Evolutionary conservation across 805 yeast genomes (phyloP).

Genomic region (Wickerhamiella nectarea): DNA sequence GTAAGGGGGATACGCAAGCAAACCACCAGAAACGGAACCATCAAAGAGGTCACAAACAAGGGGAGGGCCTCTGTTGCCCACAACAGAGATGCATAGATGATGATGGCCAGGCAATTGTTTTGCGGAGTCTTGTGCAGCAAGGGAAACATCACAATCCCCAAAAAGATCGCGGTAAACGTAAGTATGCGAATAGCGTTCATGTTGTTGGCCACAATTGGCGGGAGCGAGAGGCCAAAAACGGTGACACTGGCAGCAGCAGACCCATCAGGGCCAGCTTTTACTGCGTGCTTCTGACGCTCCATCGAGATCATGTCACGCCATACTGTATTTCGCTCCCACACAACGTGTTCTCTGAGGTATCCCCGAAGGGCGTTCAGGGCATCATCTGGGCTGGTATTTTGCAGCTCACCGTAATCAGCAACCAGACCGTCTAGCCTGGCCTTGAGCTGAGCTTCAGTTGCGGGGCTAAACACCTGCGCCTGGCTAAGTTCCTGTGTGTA

Average conservation of each 20-base stretch:
- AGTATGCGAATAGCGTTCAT: not conserved
- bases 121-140: conserved; percentile 42
- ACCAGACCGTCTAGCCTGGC: conserved; percentile 39
- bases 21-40: conserved; percentile 73
- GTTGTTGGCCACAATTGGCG: conserved; percentile 12
- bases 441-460: conserved; percentile 38
- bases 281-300: conserved; percentile 76
- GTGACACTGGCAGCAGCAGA: not conserved
- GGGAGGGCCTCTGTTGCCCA: conserved; percentile 98
- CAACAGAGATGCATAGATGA: conserved; percentile 65
- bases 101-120: conserved; percentile 72
- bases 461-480: conserved; percentile 42
- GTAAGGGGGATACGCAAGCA: conserved; percentile 42
- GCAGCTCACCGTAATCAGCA: conserved; percentile 40
- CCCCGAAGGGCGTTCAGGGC: conserved; percentile 34
- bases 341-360: conserved; percentile 77
- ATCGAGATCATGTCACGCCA: conserved; percentile 94
- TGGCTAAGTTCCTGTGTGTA: conserved; percentile 38
- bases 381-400: conserved; percentile 32
- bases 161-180: conserved; percentile 30
- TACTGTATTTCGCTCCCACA: conserved; percentile 94
- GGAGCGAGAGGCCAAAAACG: conserved; percentile 6
- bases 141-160: conserved; percentile 32
- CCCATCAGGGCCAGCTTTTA: conserved; percentile 22
- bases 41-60: conserved; percentile 71